phyloP scores from a whole-genome alignment of 768 basidiomycete species.

The Infundibulicybe gibba region DNA sequence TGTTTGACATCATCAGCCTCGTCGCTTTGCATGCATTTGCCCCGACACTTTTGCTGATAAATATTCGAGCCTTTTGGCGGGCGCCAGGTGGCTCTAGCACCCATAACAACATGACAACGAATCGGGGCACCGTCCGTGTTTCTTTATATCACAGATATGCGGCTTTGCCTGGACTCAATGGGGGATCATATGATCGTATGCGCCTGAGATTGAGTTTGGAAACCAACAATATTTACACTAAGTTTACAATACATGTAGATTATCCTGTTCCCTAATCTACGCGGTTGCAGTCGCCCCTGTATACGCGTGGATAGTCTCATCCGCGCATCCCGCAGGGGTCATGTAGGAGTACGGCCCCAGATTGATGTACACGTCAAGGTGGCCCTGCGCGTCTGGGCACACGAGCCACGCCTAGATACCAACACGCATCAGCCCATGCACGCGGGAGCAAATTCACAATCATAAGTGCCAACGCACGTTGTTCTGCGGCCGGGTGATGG shows the following conservation, averaged over 20 bases:
- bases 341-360: constrained; percentile 50
- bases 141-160: too few species aligned
- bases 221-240: background rate
- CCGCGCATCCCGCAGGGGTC: constrained; percentile 58
- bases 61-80: too few species aligned
- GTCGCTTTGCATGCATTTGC: too few species aligned
- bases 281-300: constrained; percentile 49
- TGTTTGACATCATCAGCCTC: too few species aligned
- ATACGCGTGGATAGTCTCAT: constrained; percentile 59
- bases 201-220: background rate
- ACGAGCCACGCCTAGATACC: constrained; percentile 48
- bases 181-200: too few species aligned
- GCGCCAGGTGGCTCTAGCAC: too few species aligned
- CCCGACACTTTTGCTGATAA: too few species aligned
- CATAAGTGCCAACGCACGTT: constrained; percentile 35
- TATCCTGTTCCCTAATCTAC: background rate
- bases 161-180: too few species aligned
- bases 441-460: too few species aligned
- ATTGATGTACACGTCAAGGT: constrained; percentile 46
- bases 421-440: constrained; percentile 2
- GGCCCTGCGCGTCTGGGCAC: constrained; percentile 43
- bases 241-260: too few species aligned
- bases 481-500: constrained; percentile 45
- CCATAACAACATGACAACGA: too few species aligned
- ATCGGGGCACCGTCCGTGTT: too few species aligned